These are phyloP conservation scores for Talaromyces liani DNA, from an alignment of 495 filamentous ascomycete genomes.

Conservation along the genomic window DNA sequence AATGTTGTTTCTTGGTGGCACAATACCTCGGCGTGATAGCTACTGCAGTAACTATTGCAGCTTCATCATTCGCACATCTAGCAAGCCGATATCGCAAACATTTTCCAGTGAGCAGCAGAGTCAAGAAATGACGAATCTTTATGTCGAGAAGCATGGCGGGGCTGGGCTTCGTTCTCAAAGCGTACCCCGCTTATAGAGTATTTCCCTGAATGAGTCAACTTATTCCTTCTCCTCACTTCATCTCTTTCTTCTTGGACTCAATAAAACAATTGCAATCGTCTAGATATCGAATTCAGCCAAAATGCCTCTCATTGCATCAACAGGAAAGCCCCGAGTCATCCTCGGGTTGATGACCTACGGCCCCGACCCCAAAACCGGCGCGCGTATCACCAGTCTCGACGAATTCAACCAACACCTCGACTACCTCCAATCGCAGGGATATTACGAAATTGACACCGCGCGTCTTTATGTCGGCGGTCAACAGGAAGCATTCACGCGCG, in stretches of 20 bases:
- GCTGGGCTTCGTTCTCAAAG: background rate
- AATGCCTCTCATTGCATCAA: slow-evolving; percentile 51
- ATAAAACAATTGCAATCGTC: background rate
- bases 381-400: slow-evolving; percentile 59
- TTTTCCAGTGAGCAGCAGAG: background rate
- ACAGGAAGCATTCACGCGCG: slow-evolving; percentile 76
- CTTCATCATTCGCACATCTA: too few species aligned
- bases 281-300: slow-evolving; percentile 7
- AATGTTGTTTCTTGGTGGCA: too few species aligned
- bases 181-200: background rate
- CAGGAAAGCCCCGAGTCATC: slow-evolving; percentile 44
- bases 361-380: slow-evolving; percentile 44
- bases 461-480: slow-evolving; percentile 63
- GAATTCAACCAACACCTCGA: slow-evolving; percentile 61
- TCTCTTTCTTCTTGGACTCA: background rate
- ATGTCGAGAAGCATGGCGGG: background rate
- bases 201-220: background rate
- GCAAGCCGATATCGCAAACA: too few species aligned
- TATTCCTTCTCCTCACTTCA: background rate
- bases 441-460: slow-evolving; percentile 76
- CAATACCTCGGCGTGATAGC: too few species aligned
- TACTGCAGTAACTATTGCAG: too few species aligned
- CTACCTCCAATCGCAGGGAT: slow-evolving; percentile 63
- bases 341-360: slow-evolving; percentile 59
- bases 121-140: background rate